These are phyloP conservation scores for Sporothrix brunneoviolacea DNA, from an alignment of 2,329 filamentous ascomycete genomes.

Conservation along the genomic window DNA sequence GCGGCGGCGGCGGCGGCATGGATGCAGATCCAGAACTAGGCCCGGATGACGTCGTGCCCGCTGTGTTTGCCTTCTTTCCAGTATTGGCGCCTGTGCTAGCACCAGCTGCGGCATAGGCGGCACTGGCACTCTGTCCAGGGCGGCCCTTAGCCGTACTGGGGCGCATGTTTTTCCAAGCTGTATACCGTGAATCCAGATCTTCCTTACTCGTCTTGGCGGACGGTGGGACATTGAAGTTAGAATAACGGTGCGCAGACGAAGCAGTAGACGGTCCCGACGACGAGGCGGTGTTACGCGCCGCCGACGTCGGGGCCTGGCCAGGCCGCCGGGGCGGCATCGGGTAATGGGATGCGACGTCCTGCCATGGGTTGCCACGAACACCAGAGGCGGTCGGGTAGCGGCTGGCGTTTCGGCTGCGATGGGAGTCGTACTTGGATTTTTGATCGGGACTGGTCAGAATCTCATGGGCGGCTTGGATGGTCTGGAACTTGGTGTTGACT, in stretches of 20 bases:
- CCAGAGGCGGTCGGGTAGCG: constrained; percentile 46
- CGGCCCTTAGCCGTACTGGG: constrained; percentile 14
- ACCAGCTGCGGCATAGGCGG: constrained; percentile 12
- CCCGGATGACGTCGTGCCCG: constrained; percentile 19
- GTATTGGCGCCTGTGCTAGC: constrained; percentile 4
- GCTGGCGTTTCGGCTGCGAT: constrained; percentile 30
- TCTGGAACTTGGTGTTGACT: constrained; percentile 75
- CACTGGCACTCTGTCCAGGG: constrained; percentile 20
- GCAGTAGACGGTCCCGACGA: constrained; percentile 19
- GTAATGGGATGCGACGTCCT: constrained; percentile 41
- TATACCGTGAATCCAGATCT: constrained; percentile 21
- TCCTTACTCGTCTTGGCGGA: constrained; percentile 17
- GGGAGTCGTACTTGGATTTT: constrained; percentile 48
- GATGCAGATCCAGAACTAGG: not conserved
- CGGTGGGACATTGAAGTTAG: constrained; percentile 19
- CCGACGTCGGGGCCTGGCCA: constrained; percentile 18
- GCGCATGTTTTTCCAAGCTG: constrained; percentile 33
- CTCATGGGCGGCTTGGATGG: constrained; percentile 81
- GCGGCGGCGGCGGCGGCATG: constrained; percentile 32
- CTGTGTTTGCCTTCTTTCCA: constrained; percentile 19
- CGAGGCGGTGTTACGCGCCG: constrained; percentile 10
- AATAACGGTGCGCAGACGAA: constrained; percentile 21
- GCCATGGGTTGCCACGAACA: constrained; percentile 52
- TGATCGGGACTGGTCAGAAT: constrained; percentile 49
- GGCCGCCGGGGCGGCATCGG: constrained; percentile 36